Base-by-base conservation (phyloP, 2,329 filamentous ascomycete species). In the Lachnellula willkommii region DNA sequence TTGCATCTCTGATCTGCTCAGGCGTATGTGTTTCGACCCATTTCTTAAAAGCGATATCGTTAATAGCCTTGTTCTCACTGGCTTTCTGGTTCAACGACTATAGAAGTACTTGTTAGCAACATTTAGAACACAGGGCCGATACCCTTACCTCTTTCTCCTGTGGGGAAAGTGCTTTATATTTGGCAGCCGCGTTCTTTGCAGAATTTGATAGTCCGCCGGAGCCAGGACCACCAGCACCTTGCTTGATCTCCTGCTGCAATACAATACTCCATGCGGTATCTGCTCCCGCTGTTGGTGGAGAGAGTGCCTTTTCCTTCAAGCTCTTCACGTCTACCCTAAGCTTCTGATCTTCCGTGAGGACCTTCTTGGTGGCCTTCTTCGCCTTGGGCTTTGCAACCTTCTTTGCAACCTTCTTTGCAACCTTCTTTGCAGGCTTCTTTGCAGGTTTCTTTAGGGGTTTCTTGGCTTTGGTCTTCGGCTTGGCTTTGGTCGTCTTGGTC, bases 1-100 rank as follows among this genome's bases (percentile, higher is more conserved):
- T 88, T 55, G 85, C 84, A 3, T 73, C 56, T 47, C 72, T 72
- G 62, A 88, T 86, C 65, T 85, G 68, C 5, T 79, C 72, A 9
- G 81, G 77, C 1, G 80, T 80, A 65, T 84, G 70, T 3, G 69
- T 71, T 35, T 77, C 68, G 20, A 88, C 68, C 81, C 81, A 88
- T 56, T 74, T 66, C 32, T 78, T 71, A 65, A 77, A 79, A 14
- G 71, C 73, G 20, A 71, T 70, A 20, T 68, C 62, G 50, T 77
- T 77, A 14, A 72, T 69, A 42, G 71, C 73, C 20, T 68, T 75
- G 61, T 75, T 77, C 56, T 77, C 65, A 54, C 74, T 74, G 50
- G 77, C 79, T 17, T 76, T 61, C 49, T 79, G 76, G 62, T 79
- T 77, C 67, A 78, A 80, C 63, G 75, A 74, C 83, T 86, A 63